Conservation (phyloP, 169 alveolate species). For the Sarcocystis neurona region DNA sequence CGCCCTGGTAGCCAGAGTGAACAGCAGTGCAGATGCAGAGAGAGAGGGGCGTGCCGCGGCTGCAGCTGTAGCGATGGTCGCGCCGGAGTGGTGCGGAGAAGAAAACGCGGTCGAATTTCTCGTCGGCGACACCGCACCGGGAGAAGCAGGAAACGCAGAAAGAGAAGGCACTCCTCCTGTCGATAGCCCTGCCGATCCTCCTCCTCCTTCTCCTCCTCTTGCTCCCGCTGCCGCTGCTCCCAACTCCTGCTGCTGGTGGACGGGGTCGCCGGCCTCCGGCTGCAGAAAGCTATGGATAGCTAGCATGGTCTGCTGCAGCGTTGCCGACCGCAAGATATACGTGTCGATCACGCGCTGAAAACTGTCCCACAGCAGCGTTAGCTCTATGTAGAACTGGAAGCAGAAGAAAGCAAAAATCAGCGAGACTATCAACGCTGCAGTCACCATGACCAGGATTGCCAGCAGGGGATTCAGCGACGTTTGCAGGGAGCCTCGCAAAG, state of each 20-base stretch:
- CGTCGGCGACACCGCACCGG: neutral
- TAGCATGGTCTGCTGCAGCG: slow-evolving; percentile 11
- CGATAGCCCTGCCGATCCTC: neutral
- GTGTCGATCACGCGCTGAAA: slow-evolving; percentile 18
- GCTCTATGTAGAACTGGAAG: slow-evolving; percentile 41
- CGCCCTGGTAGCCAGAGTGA: too few relatives aligned
- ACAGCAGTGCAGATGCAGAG: too few relatives aligned
- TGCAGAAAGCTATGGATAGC: slow-evolving; percentile 4
- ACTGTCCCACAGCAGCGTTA: slow-evolving; percentile 42
- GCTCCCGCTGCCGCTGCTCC: slow-evolving; percentile 14
- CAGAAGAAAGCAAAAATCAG: slow-evolving; percentile 54
- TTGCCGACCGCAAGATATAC: slow-evolving; percentile 20
- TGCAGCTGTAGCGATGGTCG: too few relatives aligned
- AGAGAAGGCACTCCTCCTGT: neutral
- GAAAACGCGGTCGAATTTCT: too few relatives aligned
- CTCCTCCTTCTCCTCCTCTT: neutral
- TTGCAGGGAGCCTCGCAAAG: slow-evolving; percentile 9
- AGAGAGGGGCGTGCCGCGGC: too few relatives aligned
- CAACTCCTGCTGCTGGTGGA: slow-evolving; percentile 4
- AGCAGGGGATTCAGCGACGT: slow-evolving; percentile 40
- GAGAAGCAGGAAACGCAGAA: neutral
- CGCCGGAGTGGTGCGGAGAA: too few relatives aligned
- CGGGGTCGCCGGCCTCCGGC: neutral
- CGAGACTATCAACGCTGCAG: slow-evolving; percentile 59
- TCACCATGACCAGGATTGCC: slow-evolving; percentile 60